A percentile compares a stretch with the other conserved stretches of the same genome.
Evolutionary conservation across 768 basidiomycete genomes (phyloP).

Genomic region (Strobilomyces confusus): DNA sequence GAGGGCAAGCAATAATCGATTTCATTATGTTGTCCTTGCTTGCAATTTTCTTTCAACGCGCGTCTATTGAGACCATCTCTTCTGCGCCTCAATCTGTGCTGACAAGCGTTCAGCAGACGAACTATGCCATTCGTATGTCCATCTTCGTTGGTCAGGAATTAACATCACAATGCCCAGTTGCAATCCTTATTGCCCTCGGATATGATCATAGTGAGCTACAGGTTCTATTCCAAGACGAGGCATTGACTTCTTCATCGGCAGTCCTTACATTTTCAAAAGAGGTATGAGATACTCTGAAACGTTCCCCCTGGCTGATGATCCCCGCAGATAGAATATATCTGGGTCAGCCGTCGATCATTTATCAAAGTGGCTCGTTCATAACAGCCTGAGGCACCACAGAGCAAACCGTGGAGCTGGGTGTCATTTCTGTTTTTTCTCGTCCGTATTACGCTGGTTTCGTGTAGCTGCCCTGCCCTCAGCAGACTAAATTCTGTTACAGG

Average conservation of each 20-base stretch:
- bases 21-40: no score
- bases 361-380: neutral
- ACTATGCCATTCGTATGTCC: neutral
- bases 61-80: no score
- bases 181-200: neutral
- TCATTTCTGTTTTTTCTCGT: neutral
- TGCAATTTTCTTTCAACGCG: no score
- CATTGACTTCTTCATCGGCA: neutral
- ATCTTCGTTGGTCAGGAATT: neutral
- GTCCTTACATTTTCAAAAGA: neutral
- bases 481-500: neutral
- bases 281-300: neutral
- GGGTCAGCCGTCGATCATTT: neutral
- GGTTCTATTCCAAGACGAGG: neutral
- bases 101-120: neutral
- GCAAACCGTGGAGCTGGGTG: neutral
- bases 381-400: neutral
- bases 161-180: neutral
- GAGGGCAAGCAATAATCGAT: no score
- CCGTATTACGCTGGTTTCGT: neutral
- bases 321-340: neutral
- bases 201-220: neutral
- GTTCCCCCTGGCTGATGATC: neutral
- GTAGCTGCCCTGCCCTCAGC: neutral
- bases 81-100: neutral